phyloP scores from a whole-genome alignment of 371 early-diverging fungal species.

The Catenaria anguillulae region DNA sequence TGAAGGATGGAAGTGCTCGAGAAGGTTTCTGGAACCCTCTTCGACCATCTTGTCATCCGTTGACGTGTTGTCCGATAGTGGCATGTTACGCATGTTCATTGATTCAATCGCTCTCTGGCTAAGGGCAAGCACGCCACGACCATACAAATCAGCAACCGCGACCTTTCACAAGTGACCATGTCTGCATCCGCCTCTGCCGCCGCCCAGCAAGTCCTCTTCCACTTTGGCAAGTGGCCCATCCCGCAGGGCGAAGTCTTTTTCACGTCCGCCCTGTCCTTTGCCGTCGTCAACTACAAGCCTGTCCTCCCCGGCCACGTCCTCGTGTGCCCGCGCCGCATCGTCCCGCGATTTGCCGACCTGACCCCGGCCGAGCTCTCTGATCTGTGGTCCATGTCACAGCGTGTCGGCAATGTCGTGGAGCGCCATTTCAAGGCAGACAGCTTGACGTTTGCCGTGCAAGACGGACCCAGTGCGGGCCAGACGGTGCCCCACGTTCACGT shows the following conservation, averaged over 20 bases:
- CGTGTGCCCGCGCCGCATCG: slow-evolving; percentile 50
- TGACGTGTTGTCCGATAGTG: too few relatives aligned
- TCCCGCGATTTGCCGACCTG: slow-evolving; percentile 53
- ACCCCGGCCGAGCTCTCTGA: slow-evolving; percentile 64
- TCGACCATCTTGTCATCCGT: too few relatives aligned
- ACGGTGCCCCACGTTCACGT: slow-evolving; percentile 83
- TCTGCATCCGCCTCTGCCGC: too few relatives aligned
- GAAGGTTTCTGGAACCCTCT: too few relatives aligned
- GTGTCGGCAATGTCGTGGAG: slow-evolving; percentile 59
- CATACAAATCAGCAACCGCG: too few relatives aligned
- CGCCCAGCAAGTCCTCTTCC: too few relatives aligned
- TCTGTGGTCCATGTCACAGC: slow-evolving; percentile 59
- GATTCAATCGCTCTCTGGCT: too few relatives aligned
- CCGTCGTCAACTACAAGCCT: slow-evolving; percentile 79
- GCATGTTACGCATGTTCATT: too few relatives aligned
- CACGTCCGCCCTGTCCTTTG: slow-evolving; percentile 47
- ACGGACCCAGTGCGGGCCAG: slow-evolving; percentile 80
- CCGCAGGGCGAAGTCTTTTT: slow-evolving; percentile 53
- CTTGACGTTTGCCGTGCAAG: slow-evolving; percentile 61
- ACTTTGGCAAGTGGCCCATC: slow-evolving; percentile 55
- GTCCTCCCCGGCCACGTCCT: slow-evolving; percentile 72
- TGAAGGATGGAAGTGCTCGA: too few relatives aligned
- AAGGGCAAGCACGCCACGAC: too few relatives aligned
- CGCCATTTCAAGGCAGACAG: slow-evolving; percentile 47
- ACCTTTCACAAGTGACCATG: too few relatives aligned